Percentiles rank a stretch among this genome's conserved stretches.
These are phyloP conservation scores for Acacia melanoxylon DNA, from an alignment of 306 rosid genomes.

Conservation along the genomic window DNA sequence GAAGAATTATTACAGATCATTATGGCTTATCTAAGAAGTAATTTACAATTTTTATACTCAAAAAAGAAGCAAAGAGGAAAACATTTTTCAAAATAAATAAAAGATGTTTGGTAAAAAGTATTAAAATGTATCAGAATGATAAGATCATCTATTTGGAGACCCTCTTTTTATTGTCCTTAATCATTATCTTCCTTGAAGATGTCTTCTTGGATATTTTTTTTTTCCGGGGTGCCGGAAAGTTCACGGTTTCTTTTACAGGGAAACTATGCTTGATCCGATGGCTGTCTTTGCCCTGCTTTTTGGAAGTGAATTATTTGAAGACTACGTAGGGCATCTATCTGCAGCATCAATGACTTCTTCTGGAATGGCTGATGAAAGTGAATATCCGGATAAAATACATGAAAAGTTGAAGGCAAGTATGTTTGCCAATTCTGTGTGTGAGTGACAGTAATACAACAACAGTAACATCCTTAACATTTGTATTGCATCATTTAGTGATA, in stretches of 20 bases:
- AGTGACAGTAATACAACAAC: neutral
- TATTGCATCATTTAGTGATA: neutral
- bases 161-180: neutral
- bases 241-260: slow-evolving; percentile 56
- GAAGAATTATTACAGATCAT: neutral
- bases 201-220: neutral
- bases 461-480: neutral
- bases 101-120: neutral
- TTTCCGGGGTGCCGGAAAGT: neutral
- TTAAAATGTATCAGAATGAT: slow-evolving; percentile 5
- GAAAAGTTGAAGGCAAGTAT: slow-evolving; percentile 87
- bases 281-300: slow-evolving; percentile 89
- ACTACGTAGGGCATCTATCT: slow-evolving; percentile 88
- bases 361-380: slow-evolving; percentile 60
- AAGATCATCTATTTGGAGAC: neutral
- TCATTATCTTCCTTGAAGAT: neutral
- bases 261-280: slow-evolving; percentile 87
- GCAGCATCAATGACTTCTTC: slow-evolving; percentile 97
- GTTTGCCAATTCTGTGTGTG: slow-evolving; percentile 1
- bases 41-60: neutral
- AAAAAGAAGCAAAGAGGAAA: neutral
- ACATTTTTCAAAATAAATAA: neutral
- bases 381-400: slow-evolving; percentile 63
- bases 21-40: neutral
- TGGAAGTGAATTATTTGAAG: slow-evolving; percentile 96